Evolutionary conservation across 2,329 filamentous ascomycete genomes (phyloP).

Genomic region (Anthostomella pinea): DNA sequence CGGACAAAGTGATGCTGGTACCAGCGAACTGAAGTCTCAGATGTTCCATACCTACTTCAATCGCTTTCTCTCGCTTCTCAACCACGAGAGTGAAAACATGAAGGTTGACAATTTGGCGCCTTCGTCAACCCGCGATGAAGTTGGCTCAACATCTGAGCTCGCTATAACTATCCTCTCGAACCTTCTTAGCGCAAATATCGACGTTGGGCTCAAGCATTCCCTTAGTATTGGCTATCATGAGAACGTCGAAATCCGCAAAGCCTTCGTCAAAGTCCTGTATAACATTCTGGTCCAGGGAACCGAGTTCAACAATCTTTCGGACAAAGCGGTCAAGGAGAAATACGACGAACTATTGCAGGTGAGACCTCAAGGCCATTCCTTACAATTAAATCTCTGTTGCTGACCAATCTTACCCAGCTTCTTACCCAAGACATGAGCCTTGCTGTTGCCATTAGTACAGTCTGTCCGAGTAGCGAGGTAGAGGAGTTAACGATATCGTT

Average conservation of each 20-base stretch:
- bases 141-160: slow-evolving; percentile 56
- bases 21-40: slow-evolving; percentile 66
- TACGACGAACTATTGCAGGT: slow-evolving; percentile 64
- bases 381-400: slow-evolving; percentile 1
- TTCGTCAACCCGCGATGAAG: slow-evolving; percentile 49
- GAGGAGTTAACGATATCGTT: slow-evolving; percentile 67
- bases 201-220: slow-evolving; percentile 68
- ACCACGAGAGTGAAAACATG: slow-evolving; percentile 51
- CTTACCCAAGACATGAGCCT: slow-evolving; percentile 62
- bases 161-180: slow-evolving; percentile 68
- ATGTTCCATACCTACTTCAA: slow-evolving; percentile 73
- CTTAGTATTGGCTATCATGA: slow-evolving; percentile 69
- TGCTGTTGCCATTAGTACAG: slow-evolving; percentile 61
- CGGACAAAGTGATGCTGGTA: slow-evolving; percentile 62
- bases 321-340: slow-evolving; percentile 65
- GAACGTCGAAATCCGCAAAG: slow-evolving; percentile 66
- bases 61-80: slow-evolving; percentile 63
- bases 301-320: slow-evolving; percentile 66
- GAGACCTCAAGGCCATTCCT: slow-evolving; percentile 17
- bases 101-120: slow-evolving; percentile 40
- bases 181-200: slow-evolving; percentile 67
- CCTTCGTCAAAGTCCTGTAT: slow-evolving; percentile 67
- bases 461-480: slow-evolving; percentile 65
- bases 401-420: slow-evolving; percentile 38
- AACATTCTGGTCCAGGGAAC: slow-evolving; percentile 71